Percentiles rank a stretch among this genome's conserved stretches.
phyloP scores from a whole-genome alignment of 768 basidiomycete species.

The Multifurca ochricompacta region DNA sequence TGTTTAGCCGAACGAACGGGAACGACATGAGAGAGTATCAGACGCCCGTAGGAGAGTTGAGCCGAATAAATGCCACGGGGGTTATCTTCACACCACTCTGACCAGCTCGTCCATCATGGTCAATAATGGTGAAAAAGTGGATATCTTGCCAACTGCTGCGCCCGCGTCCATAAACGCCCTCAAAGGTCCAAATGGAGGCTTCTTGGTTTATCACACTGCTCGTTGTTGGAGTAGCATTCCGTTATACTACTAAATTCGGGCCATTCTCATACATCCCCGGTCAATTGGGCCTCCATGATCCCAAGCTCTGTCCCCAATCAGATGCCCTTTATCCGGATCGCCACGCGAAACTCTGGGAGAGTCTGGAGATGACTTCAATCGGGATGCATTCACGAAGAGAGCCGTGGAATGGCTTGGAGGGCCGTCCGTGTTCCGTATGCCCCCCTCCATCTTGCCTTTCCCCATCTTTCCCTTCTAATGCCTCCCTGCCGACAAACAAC shows the following conservation, averaged over 20 bases:
- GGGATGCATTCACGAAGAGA: conserved; percentile 29
- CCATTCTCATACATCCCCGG: neutral
- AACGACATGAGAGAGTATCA: too few species aligned
- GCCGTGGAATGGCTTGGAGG: conserved; percentile 34
- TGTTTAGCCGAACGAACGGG: too few species aligned
- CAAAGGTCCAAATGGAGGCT: neutral
- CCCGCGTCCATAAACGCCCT: neutral
- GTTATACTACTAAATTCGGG: neutral
- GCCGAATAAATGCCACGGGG: too few species aligned
- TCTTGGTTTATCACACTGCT: neutral
- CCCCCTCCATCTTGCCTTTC: too few species aligned
- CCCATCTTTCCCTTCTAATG: too few species aligned
- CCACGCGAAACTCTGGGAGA: conserved; percentile 27
- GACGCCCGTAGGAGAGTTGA: too few species aligned
- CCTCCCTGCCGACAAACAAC: neutral
- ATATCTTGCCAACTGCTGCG: neutral
- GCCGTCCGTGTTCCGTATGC: conserved; percentile 34
- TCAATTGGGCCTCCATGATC: neutral
- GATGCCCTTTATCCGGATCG: conserved; percentile 27
- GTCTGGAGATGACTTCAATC: conserved; percentile 27
- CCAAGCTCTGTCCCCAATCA: conserved; percentile 22
- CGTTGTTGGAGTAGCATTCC: neutral
- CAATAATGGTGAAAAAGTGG: neutral
- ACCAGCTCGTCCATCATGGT: neutral
- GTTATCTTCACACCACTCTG: too few species aligned